Evolutionary conservation across 257 asterid genomes (phyloP).

Genomic region (Penstemon eatonii): DNA sequence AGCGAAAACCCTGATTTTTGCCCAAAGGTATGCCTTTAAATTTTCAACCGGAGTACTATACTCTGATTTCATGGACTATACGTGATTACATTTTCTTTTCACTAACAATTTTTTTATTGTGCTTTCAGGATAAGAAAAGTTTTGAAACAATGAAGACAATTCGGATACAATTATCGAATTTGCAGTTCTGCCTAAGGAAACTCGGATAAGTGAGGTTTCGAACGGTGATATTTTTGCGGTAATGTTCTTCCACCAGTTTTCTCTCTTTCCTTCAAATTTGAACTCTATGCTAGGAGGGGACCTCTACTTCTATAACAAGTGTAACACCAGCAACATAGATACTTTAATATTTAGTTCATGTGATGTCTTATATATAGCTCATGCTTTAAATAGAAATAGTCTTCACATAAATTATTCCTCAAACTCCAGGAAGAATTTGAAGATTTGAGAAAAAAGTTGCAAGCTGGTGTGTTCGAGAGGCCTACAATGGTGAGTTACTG

Average conservation of each 20-base stretch:
- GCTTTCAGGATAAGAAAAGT: constrained; percentile 45
- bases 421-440: constrained; percentile 71
- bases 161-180: constrained; percentile 39
- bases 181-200: constrained; percentile 45
- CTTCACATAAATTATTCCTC: constrained; percentile 2
- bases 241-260: constrained; percentile 14
- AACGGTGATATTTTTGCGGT: constrained; percentile 60
- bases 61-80: constrained; percentile 13
- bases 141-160: constrained; percentile 33
- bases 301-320: too few relatives aligned
- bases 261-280: neutral
- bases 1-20: too few relatives aligned
- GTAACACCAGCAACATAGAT: neutral
- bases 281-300: neutral
- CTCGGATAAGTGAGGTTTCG: constrained; percentile 41
- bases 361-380: constrained; percentile 7
- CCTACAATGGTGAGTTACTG: constrained; percentile 65
- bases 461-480: constrained; percentile 60
- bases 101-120: neutral
- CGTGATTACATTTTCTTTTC: too few relatives aligned
- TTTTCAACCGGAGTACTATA: constrained; percentile 18
- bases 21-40: constrained; percentile 58
- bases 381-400: neutral
- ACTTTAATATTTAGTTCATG: neutral
- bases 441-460: constrained; percentile 51